These are phyloP conservation scores for Sclerotinia nivalis DNA, from an alignment of 2,329 filamentous ascomycete genomes.

Conservation along the genomic window DNA sequence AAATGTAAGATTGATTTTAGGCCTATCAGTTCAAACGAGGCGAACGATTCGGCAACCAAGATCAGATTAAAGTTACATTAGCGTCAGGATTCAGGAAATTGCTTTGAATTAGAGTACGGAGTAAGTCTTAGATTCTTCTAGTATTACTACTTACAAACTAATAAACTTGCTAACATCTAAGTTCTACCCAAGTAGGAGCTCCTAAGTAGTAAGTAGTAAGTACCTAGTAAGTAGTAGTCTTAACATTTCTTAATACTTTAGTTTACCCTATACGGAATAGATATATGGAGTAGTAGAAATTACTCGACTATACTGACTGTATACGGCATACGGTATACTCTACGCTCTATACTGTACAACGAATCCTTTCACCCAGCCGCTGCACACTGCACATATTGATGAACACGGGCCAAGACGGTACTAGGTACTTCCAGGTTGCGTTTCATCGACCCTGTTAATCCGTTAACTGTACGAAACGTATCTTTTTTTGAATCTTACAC, in stretches of 20 bases:
- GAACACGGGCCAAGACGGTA: background rate
- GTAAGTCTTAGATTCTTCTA: background rate
- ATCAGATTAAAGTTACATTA: slow-evolving; percentile 26
- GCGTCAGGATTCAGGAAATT: slow-evolving; percentile 7
- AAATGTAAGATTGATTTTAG: slow-evolving; percentile 9
- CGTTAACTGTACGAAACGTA: slow-evolving; percentile 6
- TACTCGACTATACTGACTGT: too few relatives aligned
- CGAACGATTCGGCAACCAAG: slow-evolving; percentile 19
- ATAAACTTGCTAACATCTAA: background rate
- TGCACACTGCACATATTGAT: background rate
- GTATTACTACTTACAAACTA: background rate
- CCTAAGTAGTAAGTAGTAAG: background rate
- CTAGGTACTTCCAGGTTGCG: background rate
- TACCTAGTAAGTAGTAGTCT: background rate
- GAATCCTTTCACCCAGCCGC: too few relatives aligned
- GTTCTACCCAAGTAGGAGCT: background rate
- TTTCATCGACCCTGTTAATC: slow-evolving; percentile 3
- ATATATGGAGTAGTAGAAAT: too few relatives aligned
- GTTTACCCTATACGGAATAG: too few relatives aligned
- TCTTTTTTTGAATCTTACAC: slow-evolving; percentile 11
- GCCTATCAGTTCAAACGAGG: slow-evolving; percentile 24
- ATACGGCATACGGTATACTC: too few relatives aligned
- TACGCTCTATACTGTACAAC: too few relatives aligned
- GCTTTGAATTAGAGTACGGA: background rate
- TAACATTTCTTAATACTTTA: background rate